Evolutionary conservation across 352 stramenopile genomes (phyloP), one percentile per base, ranked within the genome.

Genomic region (Phytophthora macrochlamydospora): DNA sequence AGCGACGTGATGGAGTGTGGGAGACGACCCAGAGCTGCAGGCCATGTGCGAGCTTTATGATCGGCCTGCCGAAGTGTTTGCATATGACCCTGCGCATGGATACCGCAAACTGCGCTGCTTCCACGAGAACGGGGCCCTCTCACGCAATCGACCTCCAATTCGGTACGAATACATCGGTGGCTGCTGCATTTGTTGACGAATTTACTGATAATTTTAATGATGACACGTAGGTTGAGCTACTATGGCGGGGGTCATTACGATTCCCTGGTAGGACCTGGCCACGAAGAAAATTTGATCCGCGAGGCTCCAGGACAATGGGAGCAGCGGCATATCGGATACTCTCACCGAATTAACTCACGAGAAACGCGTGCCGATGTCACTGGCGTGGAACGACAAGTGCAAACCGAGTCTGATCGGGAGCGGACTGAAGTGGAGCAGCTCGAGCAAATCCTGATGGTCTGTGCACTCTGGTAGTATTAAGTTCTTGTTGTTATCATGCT

Each of bases 21-120:
- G 95, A 12, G 97, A 98, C 64, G 97, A 99, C 67, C 90, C 94
- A 2, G 97, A 99, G 83, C 93, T 99, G 42, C 96, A 98, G 42
- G 88, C 97, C 31, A 93, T 98, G 57, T 97, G 86, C 46, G 97
- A 99, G 75, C 71, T 99, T 3, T 98, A 98, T 66, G 86, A 97
- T 53, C 89, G 93, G 30, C 79, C 89, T 2, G 90, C 91, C 0
- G 82, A 98, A 71, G 90, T 98, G 38, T 98, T 93, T 71, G 86
- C 89, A 11, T 97, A 97, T 63, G 89, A 97, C 56, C 57, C 70
- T 0, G 43, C 63, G 7, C 49, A 70, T 28, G 92, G 92, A 2
- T 94, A 90, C 14, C 78, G 79, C 33, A 94, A 90, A 46, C 75
- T 97, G 43, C 87, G 88, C 11, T 97, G 89, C 4, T 97, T 97